A percentile compares a stretch with the other conserved stretches of the same genome.
phyloP scores from a whole-genome alignment of 2,329 filamentous ascomycete species.

The Penicillium sp. region DNA sequence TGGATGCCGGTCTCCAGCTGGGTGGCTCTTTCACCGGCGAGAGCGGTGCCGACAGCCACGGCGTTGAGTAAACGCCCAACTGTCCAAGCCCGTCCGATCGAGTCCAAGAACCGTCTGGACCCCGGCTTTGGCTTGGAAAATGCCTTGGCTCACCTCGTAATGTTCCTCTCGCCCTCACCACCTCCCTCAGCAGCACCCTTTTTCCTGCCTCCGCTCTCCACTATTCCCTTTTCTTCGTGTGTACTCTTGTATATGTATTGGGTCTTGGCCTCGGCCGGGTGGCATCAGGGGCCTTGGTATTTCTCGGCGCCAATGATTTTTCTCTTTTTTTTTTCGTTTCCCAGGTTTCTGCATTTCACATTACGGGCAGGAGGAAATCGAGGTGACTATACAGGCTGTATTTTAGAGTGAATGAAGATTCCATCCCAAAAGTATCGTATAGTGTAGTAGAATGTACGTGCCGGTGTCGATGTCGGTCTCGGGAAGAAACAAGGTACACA shows the following conservation, averaged over 20 bases:
- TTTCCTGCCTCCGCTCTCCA: constrained; percentile 23
- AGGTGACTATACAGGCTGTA: constrained; percentile 14
- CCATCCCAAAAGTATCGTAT: not conserved
- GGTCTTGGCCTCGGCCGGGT: constrained; percentile 25
- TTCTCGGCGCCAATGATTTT: constrained; percentile 30
- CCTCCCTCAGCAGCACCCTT: not conserved
- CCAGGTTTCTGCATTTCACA: not conserved
- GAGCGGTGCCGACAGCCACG: constrained; percentile 34
- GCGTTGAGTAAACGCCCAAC: constrained; percentile 34
- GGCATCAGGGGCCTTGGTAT: constrained; percentile 30
- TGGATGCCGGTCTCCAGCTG: constrained; percentile 72
- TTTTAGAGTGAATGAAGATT: constrained; percentile 18
- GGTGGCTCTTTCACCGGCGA: constrained; percentile 44
- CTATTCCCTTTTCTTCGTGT: constrained; percentile 21
- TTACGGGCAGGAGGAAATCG: constrained; percentile 2
- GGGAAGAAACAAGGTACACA: not conserved
- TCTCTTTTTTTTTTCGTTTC: constrained; percentile 7
- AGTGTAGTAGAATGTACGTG: too few relatives aligned
- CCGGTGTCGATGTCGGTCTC: not conserved
- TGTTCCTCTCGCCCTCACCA: constrained; percentile 14
- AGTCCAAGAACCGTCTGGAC: not conserved
- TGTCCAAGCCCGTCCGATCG: not conserved
- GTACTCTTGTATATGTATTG: constrained; percentile 36
- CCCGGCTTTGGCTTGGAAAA: constrained; percentile 4
- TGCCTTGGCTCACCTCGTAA: constrained; percentile 10